Percentiles rank a stretch among this genome's conserved stretches.
phyloP scores from a whole-genome alignment of 2,329 filamentous ascomycete genomes.

The Didymella segeticola region DNA sequence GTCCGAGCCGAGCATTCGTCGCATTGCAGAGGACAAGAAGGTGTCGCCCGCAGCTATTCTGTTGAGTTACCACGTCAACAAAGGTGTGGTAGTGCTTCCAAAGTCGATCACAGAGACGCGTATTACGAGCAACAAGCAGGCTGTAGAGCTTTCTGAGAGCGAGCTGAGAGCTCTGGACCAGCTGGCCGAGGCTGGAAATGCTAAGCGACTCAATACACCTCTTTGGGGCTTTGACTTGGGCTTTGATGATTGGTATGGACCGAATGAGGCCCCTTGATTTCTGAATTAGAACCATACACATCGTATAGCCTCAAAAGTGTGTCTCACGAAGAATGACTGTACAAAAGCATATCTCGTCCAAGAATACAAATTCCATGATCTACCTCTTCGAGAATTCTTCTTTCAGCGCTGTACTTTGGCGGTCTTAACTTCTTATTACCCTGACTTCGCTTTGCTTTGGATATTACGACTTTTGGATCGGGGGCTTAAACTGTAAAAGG shows the following conservation, averaged over 20 bases:
- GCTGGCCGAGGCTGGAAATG: constrained; percentile 11
- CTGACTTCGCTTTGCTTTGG: too few relatives aligned
- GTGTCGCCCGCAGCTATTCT: constrained; percentile 77
- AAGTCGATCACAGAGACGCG: constrained; percentile 77
- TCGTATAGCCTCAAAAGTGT: too few relatives aligned
- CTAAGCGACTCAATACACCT: constrained; percentile 14
- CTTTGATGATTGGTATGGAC: constrained; percentile 19
- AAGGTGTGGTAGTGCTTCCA: constrained; percentile 66
- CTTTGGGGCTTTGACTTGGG: constrained; percentile 18
- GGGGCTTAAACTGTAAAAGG: too few relatives aligned
- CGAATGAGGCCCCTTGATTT: too few relatives aligned
- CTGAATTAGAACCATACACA: too few relatives aligned
- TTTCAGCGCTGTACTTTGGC: too few relatives aligned
- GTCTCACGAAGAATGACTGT: too few relatives aligned
- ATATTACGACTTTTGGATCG: too few relatives aligned
- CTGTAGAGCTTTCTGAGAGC: constrained; percentile 64
- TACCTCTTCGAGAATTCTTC: too few relatives aligned
- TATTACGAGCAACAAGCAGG: constrained; percentile 75
- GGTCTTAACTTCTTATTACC: too few relatives aligned
- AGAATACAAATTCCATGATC: too few relatives aligned
- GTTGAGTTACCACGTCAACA: constrained; percentile 82
- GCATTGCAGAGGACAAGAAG: constrained; percentile 66
- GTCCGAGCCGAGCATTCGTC: constrained; percentile 51
- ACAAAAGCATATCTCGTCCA: too few relatives aligned
- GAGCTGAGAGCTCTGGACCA: constrained; percentile 1